Evolutionary conservation across 179 eudicot genomes (phyloP).

Genomic region (Amaranthus tricolor): DNA sequence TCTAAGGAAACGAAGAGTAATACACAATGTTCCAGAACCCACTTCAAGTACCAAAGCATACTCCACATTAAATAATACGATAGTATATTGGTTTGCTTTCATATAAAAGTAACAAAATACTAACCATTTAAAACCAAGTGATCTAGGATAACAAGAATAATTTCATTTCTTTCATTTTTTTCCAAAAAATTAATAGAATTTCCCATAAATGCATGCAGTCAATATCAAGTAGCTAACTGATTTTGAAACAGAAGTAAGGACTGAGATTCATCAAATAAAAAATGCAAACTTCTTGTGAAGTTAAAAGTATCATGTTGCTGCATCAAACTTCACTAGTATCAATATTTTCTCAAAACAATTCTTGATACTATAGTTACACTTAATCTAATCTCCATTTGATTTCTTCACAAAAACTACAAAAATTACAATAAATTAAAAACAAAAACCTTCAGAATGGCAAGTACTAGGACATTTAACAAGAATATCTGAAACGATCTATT

Average conservation of each 20-base stretch:
- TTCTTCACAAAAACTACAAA: not conserved
- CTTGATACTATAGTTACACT: constrained; percentile 12
- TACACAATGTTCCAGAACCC: no score
- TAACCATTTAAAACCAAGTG: not conserved
- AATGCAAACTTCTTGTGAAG: not conserved
- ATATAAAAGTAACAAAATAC: not conserved
- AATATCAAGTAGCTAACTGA: not conserved
- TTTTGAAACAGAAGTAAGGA: not conserved
- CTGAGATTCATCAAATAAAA: not conserved
- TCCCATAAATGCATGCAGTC: not conserved
- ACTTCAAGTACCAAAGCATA: not conserved
- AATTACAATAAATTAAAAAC: not conserved
- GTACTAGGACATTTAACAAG: not conserved
- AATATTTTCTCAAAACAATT: constrained; percentile 3
- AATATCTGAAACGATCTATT: constrained; percentile 18
- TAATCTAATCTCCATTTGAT: constrained; percentile 9
- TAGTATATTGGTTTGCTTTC: not conserved
- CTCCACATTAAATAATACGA: not conserved
- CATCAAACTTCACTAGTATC: constrained; percentile 11
- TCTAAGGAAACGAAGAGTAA: no score
- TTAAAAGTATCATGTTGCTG: not conserved
- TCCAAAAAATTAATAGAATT: not conserved
- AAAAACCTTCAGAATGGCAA: not conserved
- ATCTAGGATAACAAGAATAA: not conserved
- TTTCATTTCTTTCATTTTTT: not conserved